phyloP scores from a whole-genome alignment of 768 basidiomycete species.

The Suillus tomentosus region DNA sequence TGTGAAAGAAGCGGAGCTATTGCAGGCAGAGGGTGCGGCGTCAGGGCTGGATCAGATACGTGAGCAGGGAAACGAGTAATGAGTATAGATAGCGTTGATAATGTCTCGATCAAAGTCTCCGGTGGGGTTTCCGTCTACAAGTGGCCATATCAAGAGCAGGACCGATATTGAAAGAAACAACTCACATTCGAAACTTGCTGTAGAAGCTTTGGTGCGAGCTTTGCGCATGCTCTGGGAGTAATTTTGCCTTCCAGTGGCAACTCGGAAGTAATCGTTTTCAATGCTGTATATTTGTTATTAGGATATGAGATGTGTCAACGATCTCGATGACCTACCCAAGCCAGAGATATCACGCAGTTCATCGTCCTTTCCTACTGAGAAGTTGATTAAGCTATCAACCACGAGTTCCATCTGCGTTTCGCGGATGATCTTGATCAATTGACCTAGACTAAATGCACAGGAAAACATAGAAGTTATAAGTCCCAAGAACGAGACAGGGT shows the following conservation, averaged over 20 bases:
- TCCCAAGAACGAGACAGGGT: neutral
- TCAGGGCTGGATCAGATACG: slow-evolving; percentile 53
- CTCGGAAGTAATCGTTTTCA: slow-evolving; percentile 94
- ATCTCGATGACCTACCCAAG: slow-evolving; percentile 56
- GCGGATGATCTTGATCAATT: slow-evolving; percentile 86
- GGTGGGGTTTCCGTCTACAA: slow-evolving; percentile 66
- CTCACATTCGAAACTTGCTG: slow-evolving; percentile 75
- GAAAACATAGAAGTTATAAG: slow-evolving; percentile 1
- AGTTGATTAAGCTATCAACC: slow-evolving; percentile 86
- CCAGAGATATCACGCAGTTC: slow-evolving; percentile 93
- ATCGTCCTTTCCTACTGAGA: slow-evolving; percentile 85
- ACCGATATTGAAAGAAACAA: neutral
- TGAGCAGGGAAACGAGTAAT: slow-evolving; percentile 81
- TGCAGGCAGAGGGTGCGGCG: slow-evolving; percentile 62
- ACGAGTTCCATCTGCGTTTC: slow-evolving; percentile 83
- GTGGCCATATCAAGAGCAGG: slow-evolving; percentile 14
- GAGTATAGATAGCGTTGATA: slow-evolving; percentile 85
- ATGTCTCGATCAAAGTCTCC: slow-evolving; percentile 80
- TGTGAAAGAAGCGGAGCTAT: slow-evolving; percentile 76
- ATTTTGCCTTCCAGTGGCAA: slow-evolving; percentile 82
- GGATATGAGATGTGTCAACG: neutral
- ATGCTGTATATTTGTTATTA: slow-evolving; percentile 48
- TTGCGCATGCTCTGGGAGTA: slow-evolving; percentile 76
- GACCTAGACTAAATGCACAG: slow-evolving; percentile 65
- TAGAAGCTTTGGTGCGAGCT: slow-evolving; percentile 82